Percentiles rank a stretch among this genome's conserved stretches.
phyloP scores from a whole-genome alignment of 2,329 filamentous ascomycete genomes.

The Helicocarpus griseus region DNA sequence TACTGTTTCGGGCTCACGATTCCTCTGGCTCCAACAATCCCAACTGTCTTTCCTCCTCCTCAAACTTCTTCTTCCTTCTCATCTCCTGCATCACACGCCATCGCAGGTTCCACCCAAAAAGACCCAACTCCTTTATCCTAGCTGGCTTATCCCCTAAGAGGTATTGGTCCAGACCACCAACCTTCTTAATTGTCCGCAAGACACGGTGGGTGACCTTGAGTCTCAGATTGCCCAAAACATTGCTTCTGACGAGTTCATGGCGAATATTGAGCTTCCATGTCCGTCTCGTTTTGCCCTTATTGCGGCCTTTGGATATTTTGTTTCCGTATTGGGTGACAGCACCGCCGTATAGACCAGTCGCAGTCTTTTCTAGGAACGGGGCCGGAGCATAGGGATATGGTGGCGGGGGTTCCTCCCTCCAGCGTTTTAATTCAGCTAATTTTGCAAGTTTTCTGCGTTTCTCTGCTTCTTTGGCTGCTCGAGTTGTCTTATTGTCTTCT shows the following conservation, averaged over 20 bases:
- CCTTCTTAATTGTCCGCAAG: slow-evolving; percentile 59
- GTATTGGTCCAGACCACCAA: slow-evolving; percentile 86
- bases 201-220: slow-evolving; percentile 39
- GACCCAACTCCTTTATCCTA: slow-evolving; percentile 75
- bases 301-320: slow-evolving; percentile 40
- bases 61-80: slow-evolving; percentile 56
- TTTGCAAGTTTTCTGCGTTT: too few species aligned
- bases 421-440: slow-evolving; percentile 15
- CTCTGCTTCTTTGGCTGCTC: too few species aligned
- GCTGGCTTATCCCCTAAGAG: slow-evolving; percentile 68
- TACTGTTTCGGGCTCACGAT: slow-evolving; percentile 36
- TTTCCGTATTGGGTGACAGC: slow-evolving; percentile 39
- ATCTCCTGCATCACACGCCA: slow-evolving; percentile 82
- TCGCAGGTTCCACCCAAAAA: slow-evolving; percentile 80
- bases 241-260: slow-evolving; percentile 37
- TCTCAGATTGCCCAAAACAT: slow-evolving; percentile 34
- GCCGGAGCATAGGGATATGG: slow-evolving; percentile 37
- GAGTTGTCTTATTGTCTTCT: too few species aligned
- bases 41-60: slow-evolving; percentile 52
- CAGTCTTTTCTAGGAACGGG: slow-evolving; percentile 36
- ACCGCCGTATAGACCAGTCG: slow-evolving; percentile 40
- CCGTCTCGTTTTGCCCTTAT: slow-evolving; percentile 40
- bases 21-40: slow-evolving; percentile 47
- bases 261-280: slow-evolving; percentile 42
- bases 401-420: slow-evolving; percentile 32